Evolutionary conservation across 257 asterid species (phyloP), one percentile per base, ranked within the genome.

Genomic region (Asclepias syriaca): DNA sequence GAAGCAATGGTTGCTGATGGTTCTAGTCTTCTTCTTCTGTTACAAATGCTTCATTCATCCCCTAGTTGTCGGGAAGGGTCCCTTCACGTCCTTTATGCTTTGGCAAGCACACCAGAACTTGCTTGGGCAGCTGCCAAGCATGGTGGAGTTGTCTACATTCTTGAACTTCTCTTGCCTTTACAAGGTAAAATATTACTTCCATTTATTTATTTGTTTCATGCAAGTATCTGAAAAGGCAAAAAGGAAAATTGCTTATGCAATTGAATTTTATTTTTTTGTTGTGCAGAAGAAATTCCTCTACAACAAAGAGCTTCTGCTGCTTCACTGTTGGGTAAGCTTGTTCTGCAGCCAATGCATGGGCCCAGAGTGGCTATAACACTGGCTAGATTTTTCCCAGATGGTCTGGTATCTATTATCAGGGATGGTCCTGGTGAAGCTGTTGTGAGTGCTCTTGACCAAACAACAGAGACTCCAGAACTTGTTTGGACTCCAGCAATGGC

Each of bases 401-500:
- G 99, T 76, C 87, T 94, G 69, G 94, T 94, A 74, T 91, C 99
- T 65, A 71, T 90, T 69, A 91, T 94, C 79, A 85, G 90, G 87
- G 97, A 94, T 80, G 99, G 99, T 65, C 99, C 99, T 82, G 99
- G 99, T 76, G 99, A 94, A 89, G 93, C 96, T 8, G 97, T 89
- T 86, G 94, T 94, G 70, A 77, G 71, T 87, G 88, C 89, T 66
- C 88, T 94, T 69, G 97, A 91, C 69, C 99, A 88, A 84, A 94
- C 96, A 72, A 89, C 99, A 54, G 99, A 94, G 83, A 91, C 99
- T 66, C 99, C 99, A 46, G 99, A 94, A 81, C 99, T 94, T 76
- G 97, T 94, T 46, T 94, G 99, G 99, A 94, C 99, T 34, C 93
- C 99, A 45, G 99, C 99, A 69, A 94, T 94, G 99, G 97, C 99